Evolutionary conservation across 164 flowering plant genomes (phyloP), one percentile per base, ranked within the genome.

Genomic region (Stephania japonica): DNA sequence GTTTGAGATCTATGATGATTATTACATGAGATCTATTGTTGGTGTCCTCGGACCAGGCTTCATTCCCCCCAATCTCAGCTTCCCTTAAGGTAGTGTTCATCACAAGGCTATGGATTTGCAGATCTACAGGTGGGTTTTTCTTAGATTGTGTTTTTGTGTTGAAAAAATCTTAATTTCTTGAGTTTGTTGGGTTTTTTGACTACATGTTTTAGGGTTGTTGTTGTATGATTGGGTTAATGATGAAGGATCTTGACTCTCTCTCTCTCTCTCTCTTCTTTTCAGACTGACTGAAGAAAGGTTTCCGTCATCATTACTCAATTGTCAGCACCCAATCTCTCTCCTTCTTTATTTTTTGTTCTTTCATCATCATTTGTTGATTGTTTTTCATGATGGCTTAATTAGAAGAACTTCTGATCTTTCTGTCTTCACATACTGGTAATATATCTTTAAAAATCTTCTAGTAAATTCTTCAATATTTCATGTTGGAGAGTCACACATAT

Each of bases 21-120:
- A 11, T 26, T 27, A 21, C 53, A 1, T 68, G 38, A 32, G 38
- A 32, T 32, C 38, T 32, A 32, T 32, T 32, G 75, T 81, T 77
- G 23, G 84, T 78, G 83, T 66, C 87, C 78, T 86, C 91, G 91
- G 91, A 87, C 91, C 91, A 87, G 91, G 91, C 91, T 87, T 87
- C 91, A 87, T 87, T 86, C 91, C 91, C 89, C 90, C 78, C 91
- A 87, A 85, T 82, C 32, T 2, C 12, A 70, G 72, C 44, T 70
- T 56, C 72, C 44, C 7, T n/a, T 32, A 21, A 5, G 4, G 25
- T 32, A 32, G 2, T 32, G 38, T 32, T 32, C 38, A 23, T 49
- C 16, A 23, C 19, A 21, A 24, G n/a, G 41, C 1, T 38, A 47
- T 47, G 16, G 53, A 47, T 9, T 9, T 42, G 53, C 24, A 70